These are phyloP conservation scores for Casuarina cunninghamiana DNA, from an alignment of 306 rosid genomes.

Conservation along the genomic window DNA sequence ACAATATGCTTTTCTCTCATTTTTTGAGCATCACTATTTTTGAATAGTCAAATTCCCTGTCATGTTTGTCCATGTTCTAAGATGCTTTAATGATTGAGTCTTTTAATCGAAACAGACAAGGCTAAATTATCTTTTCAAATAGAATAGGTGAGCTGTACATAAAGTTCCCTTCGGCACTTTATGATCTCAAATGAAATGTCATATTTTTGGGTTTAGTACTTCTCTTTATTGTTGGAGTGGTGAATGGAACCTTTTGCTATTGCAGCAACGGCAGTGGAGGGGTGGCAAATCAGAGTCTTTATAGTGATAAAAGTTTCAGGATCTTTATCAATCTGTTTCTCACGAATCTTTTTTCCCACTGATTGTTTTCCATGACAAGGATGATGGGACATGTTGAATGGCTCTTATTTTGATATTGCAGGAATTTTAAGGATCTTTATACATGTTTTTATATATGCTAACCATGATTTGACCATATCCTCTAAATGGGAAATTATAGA, in stretches of 20 bases:
- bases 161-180: background rate
- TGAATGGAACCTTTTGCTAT: conserved; percentile 3
- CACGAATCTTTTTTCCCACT: no score
- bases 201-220: background rate
- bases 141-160: background rate
- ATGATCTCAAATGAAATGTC: background rate
- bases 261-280: background rate
- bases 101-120: background rate
- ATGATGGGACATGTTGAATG: no score
- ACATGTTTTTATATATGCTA: background rate
- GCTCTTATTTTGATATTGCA: no score
- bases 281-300: background rate
- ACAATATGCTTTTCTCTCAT: background rate
- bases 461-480: no score
- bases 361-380: no score
- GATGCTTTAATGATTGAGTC: background rate
- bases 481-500: no score
- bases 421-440: background rate
- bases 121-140: background rate
- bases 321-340: no score
- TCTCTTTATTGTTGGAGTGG: background rate
- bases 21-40: background rate
- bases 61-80: background rate
- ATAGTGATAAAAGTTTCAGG: background rate
- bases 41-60: background rate